phyloP scores from a whole-genome alignment of 1,284 basidiomycete species.

The Cutaneotrichosporon sp. region DNA sequence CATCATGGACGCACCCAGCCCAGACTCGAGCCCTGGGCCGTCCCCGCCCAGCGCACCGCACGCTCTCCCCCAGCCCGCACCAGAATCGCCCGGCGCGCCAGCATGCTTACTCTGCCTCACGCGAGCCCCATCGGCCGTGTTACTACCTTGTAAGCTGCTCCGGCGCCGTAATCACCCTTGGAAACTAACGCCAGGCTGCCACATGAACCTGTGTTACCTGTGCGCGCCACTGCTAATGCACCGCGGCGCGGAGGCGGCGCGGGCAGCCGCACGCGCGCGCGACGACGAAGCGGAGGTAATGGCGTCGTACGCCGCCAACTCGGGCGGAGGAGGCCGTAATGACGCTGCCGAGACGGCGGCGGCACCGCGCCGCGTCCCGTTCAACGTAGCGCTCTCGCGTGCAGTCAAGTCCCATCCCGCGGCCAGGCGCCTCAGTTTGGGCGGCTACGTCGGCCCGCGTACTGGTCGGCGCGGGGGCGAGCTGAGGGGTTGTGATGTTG shows the following conservation, averaged over 20 bases:
- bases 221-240: conserved; percentile 34
- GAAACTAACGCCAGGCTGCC: conserved; percentile 25
- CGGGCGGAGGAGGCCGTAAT: no score
- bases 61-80: not conserved
- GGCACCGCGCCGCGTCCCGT: conserved; percentile 14
- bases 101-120: conserved; percentile 32
- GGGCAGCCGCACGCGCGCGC: not conserved
- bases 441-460: conserved; percentile 24
- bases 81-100: not conserved
- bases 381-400: conserved; percentile 23
- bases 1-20: no score
- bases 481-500: conserved; percentile 15
- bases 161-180: not conserved
- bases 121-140: conserved; percentile 32
- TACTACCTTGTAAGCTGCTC: conserved; percentile 35
- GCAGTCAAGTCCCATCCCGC: conserved; percentile 27
- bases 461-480: conserved; percentile 22
- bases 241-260: conserved; percentile 1
- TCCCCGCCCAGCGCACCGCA: not conserved
- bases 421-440: conserved; percentile 23
- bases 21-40: no score
- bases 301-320: no score
- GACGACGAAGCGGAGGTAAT: not conserved
- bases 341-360: not conserved
- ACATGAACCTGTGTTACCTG: conserved; percentile 38